A percentile compares a stretch with the other conserved stretches of the same genome.
Conservation (phyloP, 805 yeast species). For the Myxozyma sirexii region DNA sequence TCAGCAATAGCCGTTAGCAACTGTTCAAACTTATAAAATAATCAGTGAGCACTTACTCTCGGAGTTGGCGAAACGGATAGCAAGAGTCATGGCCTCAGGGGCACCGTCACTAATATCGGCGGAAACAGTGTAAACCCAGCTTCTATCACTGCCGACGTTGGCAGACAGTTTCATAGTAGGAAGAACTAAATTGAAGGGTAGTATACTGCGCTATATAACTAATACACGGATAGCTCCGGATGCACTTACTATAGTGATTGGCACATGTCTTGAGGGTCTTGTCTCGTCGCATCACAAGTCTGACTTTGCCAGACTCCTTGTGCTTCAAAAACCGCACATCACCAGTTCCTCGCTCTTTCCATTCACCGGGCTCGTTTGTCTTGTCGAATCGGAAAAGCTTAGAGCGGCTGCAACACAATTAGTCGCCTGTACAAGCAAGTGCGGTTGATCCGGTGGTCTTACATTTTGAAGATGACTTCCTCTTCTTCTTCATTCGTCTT, state of each 20-base stretch:
- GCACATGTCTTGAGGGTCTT: conserved; percentile 98
- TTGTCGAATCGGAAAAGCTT: conserved; percentile 81
- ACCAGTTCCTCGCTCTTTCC: conserved; percentile 99
- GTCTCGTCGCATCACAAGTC: conserved; percentile 98
- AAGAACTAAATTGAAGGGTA: no score
- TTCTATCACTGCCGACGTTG: conserved; percentile 95
- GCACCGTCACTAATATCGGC: conserved; percentile 95
- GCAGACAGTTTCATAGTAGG: conserved; percentile 60
- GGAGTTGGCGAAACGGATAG: conserved; percentile 76
- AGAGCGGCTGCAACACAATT: conserved; percentile 57
- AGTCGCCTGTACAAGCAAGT: not conserved
- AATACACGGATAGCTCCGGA: no score
- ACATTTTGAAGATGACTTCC: conserved; percentile 77
- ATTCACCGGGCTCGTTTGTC: conserved; percentile 71
- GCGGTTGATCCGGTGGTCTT: not conserved
- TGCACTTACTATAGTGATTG: conserved; percentile 73
- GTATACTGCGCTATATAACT: no score
- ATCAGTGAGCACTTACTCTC: conserved; percentile 40
- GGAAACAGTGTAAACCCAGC: conserved; percentile 95
- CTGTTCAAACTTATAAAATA: not conserved
- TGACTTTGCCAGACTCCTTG: conserved; percentile 76
- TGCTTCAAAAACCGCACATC: conserved; percentile 95
- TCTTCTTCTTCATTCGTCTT: conserved; percentile 94
- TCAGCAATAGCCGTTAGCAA: conserved; percentile 48
- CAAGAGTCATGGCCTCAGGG: conserved; percentile 94